phyloP scores from a whole-genome alignment of 768 basidiomycete genomes.

The Lentinus brumalis region DNA sequence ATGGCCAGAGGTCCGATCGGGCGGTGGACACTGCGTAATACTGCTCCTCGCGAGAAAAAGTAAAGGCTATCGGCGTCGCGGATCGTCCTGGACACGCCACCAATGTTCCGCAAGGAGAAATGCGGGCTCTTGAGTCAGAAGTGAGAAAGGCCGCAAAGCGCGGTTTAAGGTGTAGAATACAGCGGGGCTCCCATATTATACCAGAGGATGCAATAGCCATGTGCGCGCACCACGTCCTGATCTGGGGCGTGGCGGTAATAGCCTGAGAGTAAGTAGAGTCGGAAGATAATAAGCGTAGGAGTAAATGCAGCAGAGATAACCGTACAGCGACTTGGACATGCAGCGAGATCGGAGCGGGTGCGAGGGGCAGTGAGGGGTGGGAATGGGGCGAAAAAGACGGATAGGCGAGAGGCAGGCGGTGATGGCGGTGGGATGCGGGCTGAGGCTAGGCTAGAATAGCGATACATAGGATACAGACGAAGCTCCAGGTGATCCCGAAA shows the following conservation, averaged over 20 bases:
- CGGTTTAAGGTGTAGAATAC: neutral
- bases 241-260: neutral
- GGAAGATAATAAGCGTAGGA: constrained; percentile 5
- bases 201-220: neutral
- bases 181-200: neutral
- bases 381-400: neutral
- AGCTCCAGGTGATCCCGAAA: constrained; percentile 13
- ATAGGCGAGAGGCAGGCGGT: neutral
- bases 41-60: too few species aligned
- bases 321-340: constrained; percentile 14
- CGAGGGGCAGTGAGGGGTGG: neutral
- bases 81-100: too few species aligned
- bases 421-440: neutral
- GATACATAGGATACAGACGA: constrained; percentile 18
- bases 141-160: neutral
- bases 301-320: constrained; percentile 15
- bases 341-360: constrained; percentile 3
- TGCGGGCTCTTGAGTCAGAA: neutral
- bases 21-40: too few species aligned
- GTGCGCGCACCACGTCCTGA: neutral
- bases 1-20: too few species aligned
- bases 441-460: constrained; percentile 8
- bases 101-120: too few species aligned
- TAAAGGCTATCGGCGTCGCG: too few species aligned
- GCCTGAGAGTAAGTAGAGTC: neutral